phyloP scores from a whole-genome alignment of 306 rosid species.

The Castanea crenata region DNA sequence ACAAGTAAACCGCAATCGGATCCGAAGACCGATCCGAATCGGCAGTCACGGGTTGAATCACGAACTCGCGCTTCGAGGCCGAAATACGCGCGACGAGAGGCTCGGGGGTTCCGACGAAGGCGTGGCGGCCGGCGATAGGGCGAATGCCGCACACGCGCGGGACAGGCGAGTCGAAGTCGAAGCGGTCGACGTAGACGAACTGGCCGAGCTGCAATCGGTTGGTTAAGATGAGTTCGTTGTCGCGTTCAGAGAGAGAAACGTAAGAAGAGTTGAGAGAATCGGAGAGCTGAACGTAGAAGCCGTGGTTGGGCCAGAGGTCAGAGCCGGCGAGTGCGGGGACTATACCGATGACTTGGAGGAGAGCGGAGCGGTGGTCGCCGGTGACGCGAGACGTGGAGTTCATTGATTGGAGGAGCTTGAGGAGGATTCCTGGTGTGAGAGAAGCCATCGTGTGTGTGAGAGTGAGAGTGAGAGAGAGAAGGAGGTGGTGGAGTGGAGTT shows the following conservation, averaged over 20 bases:
- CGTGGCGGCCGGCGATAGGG: slow-evolving; percentile 78
- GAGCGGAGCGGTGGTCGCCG: slow-evolving; percentile 97
- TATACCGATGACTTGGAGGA: slow-evolving; percentile 87
- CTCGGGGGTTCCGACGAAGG: slow-evolving; percentile 69
- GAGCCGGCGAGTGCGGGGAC: slow-evolving; percentile 87
- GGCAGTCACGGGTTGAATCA: slow-evolving; percentile 66
- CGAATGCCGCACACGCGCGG: slow-evolving; percentile 71
- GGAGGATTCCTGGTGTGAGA: slow-evolving; percentile 77
- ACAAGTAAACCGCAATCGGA: slow-evolving; percentile 56
- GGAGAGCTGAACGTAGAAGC: slow-evolving; percentile 89
- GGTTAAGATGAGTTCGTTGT: slow-evolving; percentile 79
- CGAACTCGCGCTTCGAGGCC: slow-evolving; percentile 56
- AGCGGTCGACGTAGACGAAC: slow-evolving; percentile 77
- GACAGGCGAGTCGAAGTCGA: slow-evolving; percentile 68
- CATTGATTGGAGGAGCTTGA: slow-evolving; percentile 80
- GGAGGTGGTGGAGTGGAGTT: neutral
- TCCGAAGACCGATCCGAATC: slow-evolving; percentile 65
- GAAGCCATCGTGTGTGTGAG: slow-evolving; percentile 63
- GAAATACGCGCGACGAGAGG: slow-evolving; percentile 64
- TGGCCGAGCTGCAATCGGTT: slow-evolving; percentile 90
- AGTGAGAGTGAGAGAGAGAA: neutral
- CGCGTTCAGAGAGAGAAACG: slow-evolving; percentile 74
- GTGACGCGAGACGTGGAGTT: slow-evolving; percentile 80
- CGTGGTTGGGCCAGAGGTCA: slow-evolving; percentile 85
- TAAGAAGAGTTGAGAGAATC: slow-evolving; percentile 93